Percentiles rank a stretch among this genome's conserved stretches.
Conservation (phyloP, 306 rosid genomes). For the Heteromeles arbutifolia region DNA sequence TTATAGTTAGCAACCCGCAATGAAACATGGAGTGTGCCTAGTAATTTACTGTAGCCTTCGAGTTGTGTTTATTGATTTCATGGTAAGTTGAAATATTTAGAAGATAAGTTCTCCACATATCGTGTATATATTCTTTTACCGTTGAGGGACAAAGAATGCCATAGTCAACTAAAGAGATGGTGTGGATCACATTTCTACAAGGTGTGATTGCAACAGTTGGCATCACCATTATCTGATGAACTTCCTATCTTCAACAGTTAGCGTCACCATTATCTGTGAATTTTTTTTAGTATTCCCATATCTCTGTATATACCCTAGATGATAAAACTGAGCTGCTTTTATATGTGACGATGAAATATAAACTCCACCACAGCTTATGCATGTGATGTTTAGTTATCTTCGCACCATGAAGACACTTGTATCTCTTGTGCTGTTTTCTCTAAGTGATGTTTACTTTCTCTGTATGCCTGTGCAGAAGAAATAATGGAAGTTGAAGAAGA, state of each 20-base stretch:
- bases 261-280: too few species aligned
- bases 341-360: not conserved
- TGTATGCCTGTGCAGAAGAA: not conserved
- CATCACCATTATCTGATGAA: not conserved
- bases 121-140: not conserved
- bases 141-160: not conserved
- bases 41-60: too few species aligned
- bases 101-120: not conserved
- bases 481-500: not conserved
- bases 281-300: too few species aligned
- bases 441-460: not conserved
- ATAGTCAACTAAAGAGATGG: not conserved
- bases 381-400: not conserved
- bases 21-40: not conserved
- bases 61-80: not conserved
- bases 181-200: not conserved
- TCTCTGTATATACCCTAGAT: not conserved
- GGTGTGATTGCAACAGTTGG: not conserved
- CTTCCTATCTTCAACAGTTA: too few species aligned
- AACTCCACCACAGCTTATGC: not conserved
- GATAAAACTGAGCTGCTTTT: not conserved
- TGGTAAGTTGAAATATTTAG: not conserved
- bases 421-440: not conserved
- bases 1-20: not conserved
- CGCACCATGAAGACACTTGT: too few species aligned